phyloP scores from a whole-genome alignment of 305 asterid species.

The Plantago coronopus region DNA sequence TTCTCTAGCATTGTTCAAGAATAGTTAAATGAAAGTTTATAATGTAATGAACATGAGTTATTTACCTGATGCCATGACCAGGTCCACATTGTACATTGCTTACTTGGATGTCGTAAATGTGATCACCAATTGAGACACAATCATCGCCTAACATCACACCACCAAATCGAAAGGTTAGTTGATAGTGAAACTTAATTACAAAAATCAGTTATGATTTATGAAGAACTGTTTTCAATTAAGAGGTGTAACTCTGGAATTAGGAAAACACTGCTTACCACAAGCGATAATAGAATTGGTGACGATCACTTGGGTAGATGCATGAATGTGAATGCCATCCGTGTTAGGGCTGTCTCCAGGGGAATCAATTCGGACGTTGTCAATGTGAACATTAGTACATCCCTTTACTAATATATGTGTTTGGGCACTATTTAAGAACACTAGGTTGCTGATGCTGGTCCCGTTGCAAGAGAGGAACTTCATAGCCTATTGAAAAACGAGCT shows the following conservation, averaged over 20 bases:
- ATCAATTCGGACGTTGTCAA: constrained; percentile 39
- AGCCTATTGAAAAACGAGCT: constrained; percentile 44
- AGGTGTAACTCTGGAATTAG: neutral
- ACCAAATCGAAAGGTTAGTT: neutral
- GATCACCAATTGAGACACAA: constrained; percentile 66
- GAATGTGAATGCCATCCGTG: constrained; percentile 81
- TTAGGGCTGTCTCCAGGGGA: constrained; percentile 69
- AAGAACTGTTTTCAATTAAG: neutral
- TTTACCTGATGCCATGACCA: constrained; percentile 83
- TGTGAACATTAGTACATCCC: constrained; percentile 34
- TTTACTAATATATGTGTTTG: constrained; percentile 53
- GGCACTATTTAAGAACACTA: constrained; percentile 45
- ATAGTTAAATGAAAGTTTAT: neutral
- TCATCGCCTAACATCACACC: constrained; percentile 50
- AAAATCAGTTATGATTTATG: neutral
- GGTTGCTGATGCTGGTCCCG: constrained; percentile 43
- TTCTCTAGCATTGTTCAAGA: neutral
- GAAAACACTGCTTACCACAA: constrained; percentile 34
- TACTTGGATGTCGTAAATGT: constrained; percentile 37
- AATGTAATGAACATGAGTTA: neutral
- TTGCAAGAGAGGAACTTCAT: constrained; percentile 52
- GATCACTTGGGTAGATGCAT: constrained; percentile 35
- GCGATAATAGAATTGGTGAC: constrained; percentile 42
- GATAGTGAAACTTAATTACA: too few relatives aligned
- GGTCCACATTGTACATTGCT: constrained; percentile 63